These are phyloP conservation scores for Saccharomycopsis oosterbeekiorum DNA, from an alignment of 805 yeast genomes.

Conservation along the genomic window DNA sequence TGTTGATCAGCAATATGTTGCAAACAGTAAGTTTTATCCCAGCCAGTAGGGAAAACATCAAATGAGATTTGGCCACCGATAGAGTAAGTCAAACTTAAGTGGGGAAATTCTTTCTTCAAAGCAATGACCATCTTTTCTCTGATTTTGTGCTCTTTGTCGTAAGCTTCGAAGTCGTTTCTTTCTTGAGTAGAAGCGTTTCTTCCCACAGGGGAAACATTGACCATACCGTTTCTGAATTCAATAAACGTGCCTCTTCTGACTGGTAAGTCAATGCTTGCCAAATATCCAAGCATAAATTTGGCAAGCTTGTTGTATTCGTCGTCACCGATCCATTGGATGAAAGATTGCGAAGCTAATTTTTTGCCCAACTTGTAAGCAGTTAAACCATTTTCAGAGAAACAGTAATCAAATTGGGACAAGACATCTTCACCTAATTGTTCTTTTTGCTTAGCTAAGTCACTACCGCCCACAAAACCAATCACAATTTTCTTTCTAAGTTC, in stretches of 20 bases:
- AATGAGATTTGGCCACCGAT: slow-evolving; percentile 99
- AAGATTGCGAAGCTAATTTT: slow-evolving; percentile 85
- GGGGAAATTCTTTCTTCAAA: slow-evolving; percentile 72
- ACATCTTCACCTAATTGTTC: slow-evolving; percentile 89
- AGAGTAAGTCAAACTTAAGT: slow-evolving; percentile 83
- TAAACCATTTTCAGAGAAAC: slow-evolving; percentile 95
- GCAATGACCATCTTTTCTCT: slow-evolving; percentile 83
- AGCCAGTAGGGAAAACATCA: slow-evolving; percentile 99
- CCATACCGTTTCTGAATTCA: slow-evolving; percentile 99
- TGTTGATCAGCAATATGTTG: slow-evolving; percentile 83
- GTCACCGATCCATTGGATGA: slow-evolving; percentile 92
- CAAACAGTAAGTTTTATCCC: slow-evolving; percentile 98
- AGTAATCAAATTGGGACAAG: slow-evolving; percentile 78
- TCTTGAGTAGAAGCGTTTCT: slow-evolving; percentile 94
- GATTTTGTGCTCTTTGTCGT: slow-evolving; percentile 67
- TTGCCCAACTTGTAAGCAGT: slow-evolving; percentile 92
- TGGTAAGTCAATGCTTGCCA: slow-evolving; percentile 82
- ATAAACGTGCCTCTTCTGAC: slow-evolving; percentile 97
- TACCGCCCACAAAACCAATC: slow-evolving; percentile 97
- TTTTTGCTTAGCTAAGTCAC: slow-evolving; percentile 86
- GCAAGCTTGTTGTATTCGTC: slow-evolving; percentile 85
- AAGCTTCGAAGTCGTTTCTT: slow-evolving; percentile 86
- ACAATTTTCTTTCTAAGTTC: slow-evolving; percentile 85
- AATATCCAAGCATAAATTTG: slow-evolving; percentile 75
- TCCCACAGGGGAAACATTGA: slow-evolving; percentile 96